These are phyloP conservation scores for Hypoxylon sp. DNA, from an alignment of 2,329 filamentous ascomycete species.

Conservation along the genomic window DNA sequence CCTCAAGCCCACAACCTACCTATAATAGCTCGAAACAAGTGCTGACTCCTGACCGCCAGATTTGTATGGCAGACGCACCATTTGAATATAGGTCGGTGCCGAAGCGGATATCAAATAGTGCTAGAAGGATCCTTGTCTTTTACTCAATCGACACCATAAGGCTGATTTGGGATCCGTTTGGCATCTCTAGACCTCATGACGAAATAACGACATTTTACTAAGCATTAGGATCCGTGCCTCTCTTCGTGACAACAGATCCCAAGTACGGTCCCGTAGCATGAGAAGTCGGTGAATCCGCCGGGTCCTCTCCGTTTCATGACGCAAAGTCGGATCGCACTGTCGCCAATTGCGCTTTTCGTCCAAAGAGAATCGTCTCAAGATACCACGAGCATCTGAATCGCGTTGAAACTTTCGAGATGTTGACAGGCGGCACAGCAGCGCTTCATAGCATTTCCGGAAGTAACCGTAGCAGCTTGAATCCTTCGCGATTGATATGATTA, in stretches of 20 bases:
- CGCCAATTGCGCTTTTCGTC: background rate
- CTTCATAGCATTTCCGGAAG: background rate
- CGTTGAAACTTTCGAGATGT: constrained; percentile 15
- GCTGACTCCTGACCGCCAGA: background rate
- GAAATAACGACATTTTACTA: background rate
- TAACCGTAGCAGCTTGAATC: constrained; percentile 3
- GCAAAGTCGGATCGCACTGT: background rate
- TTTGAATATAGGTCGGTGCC: constrained; percentile 2
- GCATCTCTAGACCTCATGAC: background rate
- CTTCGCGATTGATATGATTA: constrained; percentile 17
- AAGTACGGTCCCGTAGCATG: background rate
- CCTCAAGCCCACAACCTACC: constrained; percentile 1
- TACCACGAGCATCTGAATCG: constrained; percentile 13
- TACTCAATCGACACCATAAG: constrained; percentile 16
- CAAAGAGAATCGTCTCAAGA: constrained; percentile 6
- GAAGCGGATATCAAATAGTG: background rate
- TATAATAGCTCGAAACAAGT: constrained; percentile 6
- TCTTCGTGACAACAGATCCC: background rate
- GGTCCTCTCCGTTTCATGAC: constrained; percentile 6
- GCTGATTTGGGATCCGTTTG: constrained; percentile 16
- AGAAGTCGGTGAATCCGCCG: constrained; percentile 7
- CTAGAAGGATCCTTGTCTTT: constrained; percentile 7
- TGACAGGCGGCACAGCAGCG: constrained; percentile 23
- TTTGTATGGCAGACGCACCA: background rate
- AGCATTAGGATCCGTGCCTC: constrained; percentile 10